phyloP scores from a whole-genome alignment of 805 yeast species.

The Starmerella scarabaei region DNA sequence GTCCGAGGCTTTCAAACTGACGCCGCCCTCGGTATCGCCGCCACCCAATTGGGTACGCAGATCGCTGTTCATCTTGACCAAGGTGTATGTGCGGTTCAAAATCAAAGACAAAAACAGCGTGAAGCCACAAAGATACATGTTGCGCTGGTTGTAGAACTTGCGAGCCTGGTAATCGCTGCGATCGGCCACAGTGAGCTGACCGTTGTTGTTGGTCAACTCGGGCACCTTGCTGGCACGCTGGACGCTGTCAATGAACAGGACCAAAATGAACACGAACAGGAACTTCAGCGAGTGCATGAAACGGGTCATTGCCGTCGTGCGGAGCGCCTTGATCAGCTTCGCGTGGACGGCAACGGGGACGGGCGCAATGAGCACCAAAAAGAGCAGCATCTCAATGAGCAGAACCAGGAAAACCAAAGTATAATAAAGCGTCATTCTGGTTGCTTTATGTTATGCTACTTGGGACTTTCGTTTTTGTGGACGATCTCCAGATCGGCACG shows the following conservation, averaged over 20 bases:
- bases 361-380: constrained; percentile 72
- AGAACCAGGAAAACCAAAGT: constrained; percentile 55
- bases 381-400: constrained; percentile 62
- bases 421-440: constrained; percentile 38
- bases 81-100: constrained; percentile 67
- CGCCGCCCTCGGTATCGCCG: constrained; percentile 38
- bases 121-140: constrained; percentile 90
- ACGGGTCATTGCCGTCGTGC: constrained; percentile 52
- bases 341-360: constrained; percentile 64
- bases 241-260: constrained; percentile 77
- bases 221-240: constrained; percentile 64
- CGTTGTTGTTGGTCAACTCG: constrained; percentile 37
- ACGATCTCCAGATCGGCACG: too few species aligned
- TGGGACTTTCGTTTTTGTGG: too few species aligned
- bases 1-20: constrained; percentile 35
- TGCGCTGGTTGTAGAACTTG: constrained; percentile 90
- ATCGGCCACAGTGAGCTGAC: constrained; percentile 34
- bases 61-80: constrained; percentile 53
- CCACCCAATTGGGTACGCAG: constrained; percentile 13
- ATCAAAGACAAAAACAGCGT: constrained; percentile 81
- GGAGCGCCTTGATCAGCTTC: constrained; percentile 47
- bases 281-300: constrained; percentile 70
- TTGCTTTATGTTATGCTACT: too few species aligned
- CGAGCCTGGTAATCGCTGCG: constrained; percentile 80
- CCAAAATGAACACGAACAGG: constrained; percentile 65